phyloP scores from a whole-genome alignment of 129 eudicot genomes.

The Daucus carota region DNA sequence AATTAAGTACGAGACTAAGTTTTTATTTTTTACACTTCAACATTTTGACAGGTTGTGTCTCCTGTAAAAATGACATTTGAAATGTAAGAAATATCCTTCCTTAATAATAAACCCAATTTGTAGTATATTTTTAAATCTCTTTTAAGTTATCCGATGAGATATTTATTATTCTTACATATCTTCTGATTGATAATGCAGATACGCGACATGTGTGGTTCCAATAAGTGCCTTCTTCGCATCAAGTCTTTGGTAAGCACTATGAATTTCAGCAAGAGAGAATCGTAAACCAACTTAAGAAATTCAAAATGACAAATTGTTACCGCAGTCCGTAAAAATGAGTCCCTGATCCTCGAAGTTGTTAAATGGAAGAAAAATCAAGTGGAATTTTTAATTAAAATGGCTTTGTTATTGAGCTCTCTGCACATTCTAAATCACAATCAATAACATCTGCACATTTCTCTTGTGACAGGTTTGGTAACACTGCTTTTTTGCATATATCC shows the following conservation, averaged over 20 bases:
- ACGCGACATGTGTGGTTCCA: constrained; percentile 85
- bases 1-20: background rate
- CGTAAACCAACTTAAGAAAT: background rate
- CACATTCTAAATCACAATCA: constrained; percentile 1
- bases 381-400: background rate
- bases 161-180: background rate
- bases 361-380: background rate
- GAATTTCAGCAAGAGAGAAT: background rate
- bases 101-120: background rate
- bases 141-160: background rate
- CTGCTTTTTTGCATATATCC: constrained; percentile 93
- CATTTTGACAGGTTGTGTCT: constrained; percentile 61
- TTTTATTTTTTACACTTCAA: background rate
- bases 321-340: background rate
- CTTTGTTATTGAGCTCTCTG: background rate
- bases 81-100: constrained; percentile 46
- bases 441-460: constrained; percentile 3
- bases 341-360: background rate
- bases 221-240: constrained; percentile 98
- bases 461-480: constrained; percentile 85
- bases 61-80: constrained; percentile 96
- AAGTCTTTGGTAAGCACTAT: constrained; percentile 73
- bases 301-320: background rate
- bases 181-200: constrained; percentile 41
- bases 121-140: background rate